Conservation (phyloP, 2,329 filamentous ascomycete species). For the Pseudogymnoascus sp. region DNA sequence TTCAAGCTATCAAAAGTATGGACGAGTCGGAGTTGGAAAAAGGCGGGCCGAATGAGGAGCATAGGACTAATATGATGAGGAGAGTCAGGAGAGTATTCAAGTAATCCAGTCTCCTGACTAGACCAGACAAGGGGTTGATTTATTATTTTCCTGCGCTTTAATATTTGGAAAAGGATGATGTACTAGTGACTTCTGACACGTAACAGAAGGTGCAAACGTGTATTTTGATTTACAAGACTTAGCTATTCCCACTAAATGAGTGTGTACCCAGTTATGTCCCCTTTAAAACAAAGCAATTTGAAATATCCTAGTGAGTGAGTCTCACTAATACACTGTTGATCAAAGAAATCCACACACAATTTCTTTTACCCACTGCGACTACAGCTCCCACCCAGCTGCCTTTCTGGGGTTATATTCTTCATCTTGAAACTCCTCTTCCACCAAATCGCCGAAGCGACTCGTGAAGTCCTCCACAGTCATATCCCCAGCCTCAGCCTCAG, state of each 20-base stretch:
- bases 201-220: not conserved
- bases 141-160: not conserved
- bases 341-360: not conserved
- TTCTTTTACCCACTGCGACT: not conserved
- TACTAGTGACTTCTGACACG: not conserved
- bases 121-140: not conserved
- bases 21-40: not conserved
- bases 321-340: not conserved
- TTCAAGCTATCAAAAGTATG: not conserved
- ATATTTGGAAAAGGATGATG: not conserved
- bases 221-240: not conserved
- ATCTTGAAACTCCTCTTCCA: not conserved
- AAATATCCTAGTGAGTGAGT: not conserved
- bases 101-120: not conserved
- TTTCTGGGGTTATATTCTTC: not conserved
- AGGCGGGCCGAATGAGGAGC: not conserved
- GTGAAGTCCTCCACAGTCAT: conserved; percentile 55
- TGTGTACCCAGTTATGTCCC: not conserved
- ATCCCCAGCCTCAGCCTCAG: conserved; percentile 34
- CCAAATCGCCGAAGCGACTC: conserved; percentile 36
- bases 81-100: not conserved
- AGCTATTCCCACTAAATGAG: not conserved
- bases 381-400: not conserved
- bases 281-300: not conserved
- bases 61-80: not conserved